Evolutionary conservation across 139 green algal genomes (phyloP).

Genomic region (Chlamydomonas incerta): DNA sequence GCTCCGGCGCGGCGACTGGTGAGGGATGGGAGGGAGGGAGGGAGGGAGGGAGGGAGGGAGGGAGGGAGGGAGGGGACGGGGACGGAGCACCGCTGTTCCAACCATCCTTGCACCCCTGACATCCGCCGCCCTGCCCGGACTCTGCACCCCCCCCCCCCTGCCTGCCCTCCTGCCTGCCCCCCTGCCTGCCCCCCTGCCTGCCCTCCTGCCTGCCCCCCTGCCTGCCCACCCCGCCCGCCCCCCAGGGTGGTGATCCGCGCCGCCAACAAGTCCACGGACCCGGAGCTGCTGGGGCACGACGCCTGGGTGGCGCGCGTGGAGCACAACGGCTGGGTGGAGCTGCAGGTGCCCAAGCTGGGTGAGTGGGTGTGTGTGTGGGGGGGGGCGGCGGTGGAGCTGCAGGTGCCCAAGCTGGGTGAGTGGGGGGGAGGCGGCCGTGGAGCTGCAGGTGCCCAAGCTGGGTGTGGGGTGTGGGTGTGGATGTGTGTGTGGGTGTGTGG

Average conservation of each 20-base stretch:
- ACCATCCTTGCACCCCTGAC: too few species aligned
- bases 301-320: slow-evolving; percentile 30
- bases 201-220: too few species aligned
- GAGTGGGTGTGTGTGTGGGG: background rate
- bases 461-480: background rate
- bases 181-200: too few species aligned
- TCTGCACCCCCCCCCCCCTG: background rate
- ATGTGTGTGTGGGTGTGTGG: background rate
- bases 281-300: slow-evolving; percentile 48
- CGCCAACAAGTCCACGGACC: slow-evolving; percentile 38
- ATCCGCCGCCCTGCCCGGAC: too few species aligned
- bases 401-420: slow-evolving; percentile 47
- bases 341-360: slow-evolving; percentile 42
- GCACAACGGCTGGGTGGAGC: slow-evolving; percentile 46
- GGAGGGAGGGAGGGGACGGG: background rate
- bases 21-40: background rate
- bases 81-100: too few species aligned
- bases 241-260: slow-evolving; percentile 35
- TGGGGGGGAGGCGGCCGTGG: too few species aligned
- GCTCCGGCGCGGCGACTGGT: slow-evolving; percentile 36
- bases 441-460: too few species aligned
- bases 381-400: too few species aligned
- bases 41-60: background rate
- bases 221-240: too few species aligned
- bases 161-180: background rate